Conservation (phyloP, 75 land plant species). For the Picea sitchensis region DNA sequence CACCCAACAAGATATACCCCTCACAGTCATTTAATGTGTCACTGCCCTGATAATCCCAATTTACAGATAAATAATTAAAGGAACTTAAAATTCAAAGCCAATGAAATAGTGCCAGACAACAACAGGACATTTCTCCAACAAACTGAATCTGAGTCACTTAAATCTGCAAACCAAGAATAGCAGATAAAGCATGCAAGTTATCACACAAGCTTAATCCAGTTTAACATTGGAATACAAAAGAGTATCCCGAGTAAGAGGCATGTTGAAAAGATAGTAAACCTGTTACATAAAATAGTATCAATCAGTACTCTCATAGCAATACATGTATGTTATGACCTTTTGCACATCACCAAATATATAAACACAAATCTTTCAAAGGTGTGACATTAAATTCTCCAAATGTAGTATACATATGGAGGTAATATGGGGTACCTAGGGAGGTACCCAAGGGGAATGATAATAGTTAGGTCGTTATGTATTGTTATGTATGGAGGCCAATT, state of each 20-base stretch:
- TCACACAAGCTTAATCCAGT: conserved; percentile 33
- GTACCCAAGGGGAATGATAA: too few species aligned
- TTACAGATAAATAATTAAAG: background rate
- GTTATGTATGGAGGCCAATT: too few species aligned
- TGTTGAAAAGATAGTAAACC: conserved; percentile 45
- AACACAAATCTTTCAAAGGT: background rate
- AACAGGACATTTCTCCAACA: background rate
- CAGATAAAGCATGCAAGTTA: background rate
- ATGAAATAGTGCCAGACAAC: background rate
- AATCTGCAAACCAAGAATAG: background rate
- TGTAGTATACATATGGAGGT: too few species aligned
- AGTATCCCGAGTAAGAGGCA: conserved; percentile 76
- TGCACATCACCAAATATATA: background rate
- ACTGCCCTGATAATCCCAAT: background rate
- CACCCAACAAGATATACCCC: background rate
- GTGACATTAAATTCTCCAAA: background rate
- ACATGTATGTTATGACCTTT: background rate
- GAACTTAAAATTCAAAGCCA: background rate
- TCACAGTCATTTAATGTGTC: too few species aligned
- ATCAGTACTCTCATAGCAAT: background rate
- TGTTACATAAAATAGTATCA: conserved; percentile 17
- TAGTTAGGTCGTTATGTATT: too few species aligned
- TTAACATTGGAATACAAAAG: conserved; percentile 69
- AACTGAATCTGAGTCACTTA: background rate
- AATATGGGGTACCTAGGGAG: too few species aligned